phyloP scores from a whole-genome alignment of 163 green algal species.

The Scenedesmus sp. region DNA sequence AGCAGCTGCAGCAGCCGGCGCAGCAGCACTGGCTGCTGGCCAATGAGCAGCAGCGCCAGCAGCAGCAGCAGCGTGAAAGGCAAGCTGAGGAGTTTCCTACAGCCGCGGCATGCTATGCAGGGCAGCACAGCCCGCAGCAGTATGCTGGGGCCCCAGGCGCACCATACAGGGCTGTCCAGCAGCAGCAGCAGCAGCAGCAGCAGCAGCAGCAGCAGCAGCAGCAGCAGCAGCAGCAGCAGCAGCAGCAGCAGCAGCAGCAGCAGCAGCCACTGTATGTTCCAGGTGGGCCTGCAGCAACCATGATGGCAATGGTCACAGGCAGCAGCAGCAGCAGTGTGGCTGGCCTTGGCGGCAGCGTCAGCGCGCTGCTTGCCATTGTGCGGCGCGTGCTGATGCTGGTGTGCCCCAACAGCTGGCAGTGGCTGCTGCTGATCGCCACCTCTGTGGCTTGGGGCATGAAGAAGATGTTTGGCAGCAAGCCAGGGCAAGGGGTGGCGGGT shows the following conservation, averaged over 20 bases:
- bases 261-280: slow-evolving; percentile 2
- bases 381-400: slow-evolving; percentile 37
- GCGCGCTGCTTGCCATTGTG: slow-evolving; percentile 2
- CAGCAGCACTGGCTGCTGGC: not conserved
- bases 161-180: not conserved
- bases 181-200: not conserved
- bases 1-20: not conserved
- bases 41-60: not conserved
- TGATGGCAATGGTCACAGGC: slow-evolving; percentile 19
- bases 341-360: not conserved
- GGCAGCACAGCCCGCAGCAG: not conserved
- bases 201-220: slow-evolving; percentile 7
- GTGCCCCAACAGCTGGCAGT: slow-evolving; percentile 48
- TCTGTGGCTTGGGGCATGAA: slow-evolving; percentile 22
- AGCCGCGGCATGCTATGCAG: not conserved
- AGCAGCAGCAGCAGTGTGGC: slow-evolving; percentile 6
- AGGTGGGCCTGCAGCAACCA: not conserved
- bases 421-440: slow-evolving; percentile 39
- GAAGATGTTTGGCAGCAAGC: not conserved
- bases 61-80: not conserved
- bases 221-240: slow-evolving; percentile 29
- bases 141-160: not conserved
- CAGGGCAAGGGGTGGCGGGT: not conserved
- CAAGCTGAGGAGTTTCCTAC: not conserved
- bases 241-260: not conserved